phyloP scores from a whole-genome alignment of 108 stramenopile genomes.

The Aurantiochytrium sp. region DNA sequence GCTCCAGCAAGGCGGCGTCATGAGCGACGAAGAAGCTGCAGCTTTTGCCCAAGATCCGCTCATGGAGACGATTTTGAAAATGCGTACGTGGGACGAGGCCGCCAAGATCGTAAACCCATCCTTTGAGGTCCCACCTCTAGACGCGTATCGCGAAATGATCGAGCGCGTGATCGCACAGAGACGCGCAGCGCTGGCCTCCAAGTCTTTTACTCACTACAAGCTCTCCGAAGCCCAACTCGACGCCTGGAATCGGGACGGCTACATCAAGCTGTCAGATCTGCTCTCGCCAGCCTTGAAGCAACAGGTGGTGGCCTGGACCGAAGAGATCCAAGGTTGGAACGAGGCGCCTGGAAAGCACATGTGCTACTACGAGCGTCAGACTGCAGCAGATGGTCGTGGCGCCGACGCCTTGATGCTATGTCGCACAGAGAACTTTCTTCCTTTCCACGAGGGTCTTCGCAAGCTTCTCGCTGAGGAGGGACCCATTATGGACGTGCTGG shows the following conservation, averaged over 20 bases:
- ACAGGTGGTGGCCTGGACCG: background rate
- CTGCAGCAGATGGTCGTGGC: background rate
- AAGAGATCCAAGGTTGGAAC: background rate
- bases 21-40: constrained; percentile 22
- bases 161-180: background rate
- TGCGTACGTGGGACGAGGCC: constrained; percentile 33
- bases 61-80: constrained; percentile 9
- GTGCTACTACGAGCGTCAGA: constrained; percentile 2
- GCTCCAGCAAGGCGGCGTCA: constrained; percentile 26
- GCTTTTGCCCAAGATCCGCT: constrained; percentile 17
- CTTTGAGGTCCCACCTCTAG: background rate
- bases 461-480: background rate
- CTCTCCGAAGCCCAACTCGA: background rate
- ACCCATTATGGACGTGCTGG: constrained; percentile 18
- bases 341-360: background rate
- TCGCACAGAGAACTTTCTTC: background rate
- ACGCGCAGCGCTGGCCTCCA: background rate
- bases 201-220: background rate
- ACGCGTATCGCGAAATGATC: background rate
- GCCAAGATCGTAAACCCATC: constrained; percentile 22
- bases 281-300: background rate
- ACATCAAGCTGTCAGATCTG: constrained; percentile 15
- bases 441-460: background rate
- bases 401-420: background rate
- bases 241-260: constrained; percentile 17